Percentiles rank a stretch among this genome's conserved stretches.
These are phyloP conservation scores for Sphaerobolus stellatus DNA, from an alignment of 1,284 basidiomycete genomes.

Conservation along the genomic window DNA sequence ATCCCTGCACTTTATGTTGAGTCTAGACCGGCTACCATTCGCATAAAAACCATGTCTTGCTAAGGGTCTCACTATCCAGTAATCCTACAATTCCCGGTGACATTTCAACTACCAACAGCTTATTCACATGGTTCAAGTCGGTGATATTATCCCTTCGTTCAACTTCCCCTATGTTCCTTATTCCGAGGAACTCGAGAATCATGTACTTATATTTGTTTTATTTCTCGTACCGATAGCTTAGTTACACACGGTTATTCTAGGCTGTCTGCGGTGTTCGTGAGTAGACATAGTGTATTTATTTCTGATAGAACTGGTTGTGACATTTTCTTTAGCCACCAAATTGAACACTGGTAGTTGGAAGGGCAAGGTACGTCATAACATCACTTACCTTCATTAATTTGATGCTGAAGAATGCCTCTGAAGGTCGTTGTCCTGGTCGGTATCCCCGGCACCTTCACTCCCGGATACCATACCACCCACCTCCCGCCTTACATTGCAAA, in stretches of 20 bases:
- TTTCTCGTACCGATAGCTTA: neutral
- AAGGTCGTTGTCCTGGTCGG: constrained; percentile 79
- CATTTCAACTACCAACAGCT: no score
- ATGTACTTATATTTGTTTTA: constrained; percentile 39
- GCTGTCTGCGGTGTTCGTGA: constrained; percentile 9
- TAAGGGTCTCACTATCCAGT: no score
- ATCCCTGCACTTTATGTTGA: no score
- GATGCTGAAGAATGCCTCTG: constrained; percentile 20
- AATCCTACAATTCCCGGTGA: no score
- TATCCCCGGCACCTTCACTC: constrained; percentile 82
- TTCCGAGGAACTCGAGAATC: constrained; percentile 62
- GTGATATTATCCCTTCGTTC: constrained; percentile 62
- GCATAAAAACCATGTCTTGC: no score
- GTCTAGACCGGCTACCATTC: no score
- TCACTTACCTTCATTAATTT: neutral
- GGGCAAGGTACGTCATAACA: constrained; percentile 47
- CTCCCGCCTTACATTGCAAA: constrained; percentile 69
- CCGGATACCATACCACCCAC: constrained; percentile 72
- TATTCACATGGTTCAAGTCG: no score
- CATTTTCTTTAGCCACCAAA: constrained; percentile 39
- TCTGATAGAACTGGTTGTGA: constrained; percentile 8
- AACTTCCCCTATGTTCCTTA: constrained; percentile 67
- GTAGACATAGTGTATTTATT: neutral
- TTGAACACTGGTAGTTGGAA: constrained; percentile 66
- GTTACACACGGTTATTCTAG: neutral